Evolutionary conservation across 2,329 filamentous ascomycete species (phyloP), one percentile per base, ranked within the genome.

Genomic region (Aspergillus bombycis): DNA sequence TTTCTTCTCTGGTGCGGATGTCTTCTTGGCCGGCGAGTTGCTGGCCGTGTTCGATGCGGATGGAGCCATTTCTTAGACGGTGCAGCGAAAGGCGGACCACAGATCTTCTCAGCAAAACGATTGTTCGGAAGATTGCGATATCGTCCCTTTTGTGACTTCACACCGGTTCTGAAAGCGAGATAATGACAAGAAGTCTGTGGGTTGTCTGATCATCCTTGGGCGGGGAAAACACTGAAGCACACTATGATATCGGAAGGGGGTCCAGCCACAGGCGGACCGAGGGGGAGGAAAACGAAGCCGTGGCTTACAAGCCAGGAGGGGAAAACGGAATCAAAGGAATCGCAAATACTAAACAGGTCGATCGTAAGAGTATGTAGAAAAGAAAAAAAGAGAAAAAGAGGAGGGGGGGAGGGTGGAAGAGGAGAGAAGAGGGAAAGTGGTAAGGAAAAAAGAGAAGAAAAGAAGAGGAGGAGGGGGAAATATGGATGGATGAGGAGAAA

Each of bases 1-100:
- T 82, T 97, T 97, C 85, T 96, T 94, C 84, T 98, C 95, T 62
- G 94, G 93, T 72, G 88, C 90, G 72, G 89, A 82, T 66, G 90
- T 85, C 83, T 96, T 96, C 82, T 96, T 96, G 80, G 91, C 89
- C 75, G 90, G 86, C 72, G 87, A 86, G 77, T 91, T 86, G 75
- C 89, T 87, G 76, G 92, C 87, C 75, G 88, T 83, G 75, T 87
- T 85, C 72, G 87, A 80, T 75, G 90, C 72, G 66, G 72, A 74
- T 57, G 79, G 77, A 73, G 79, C 78, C 78, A 80, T 80, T 63
- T 75, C 70, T 70, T 65, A 61, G 59, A 66, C 54, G 56, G 63
- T 62, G 55, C 61, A 65, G 65, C 48, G 61, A 62, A 65, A 60
- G 65, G 58, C 64, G 62, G 38, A 61, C 67, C 60, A 67, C 65